A percentile compares a stretch with the other conserved stretches of the same genome.
Conservation (phyloP, 176 grass and related monocot species). For the Lolium multiflorum region DNA sequence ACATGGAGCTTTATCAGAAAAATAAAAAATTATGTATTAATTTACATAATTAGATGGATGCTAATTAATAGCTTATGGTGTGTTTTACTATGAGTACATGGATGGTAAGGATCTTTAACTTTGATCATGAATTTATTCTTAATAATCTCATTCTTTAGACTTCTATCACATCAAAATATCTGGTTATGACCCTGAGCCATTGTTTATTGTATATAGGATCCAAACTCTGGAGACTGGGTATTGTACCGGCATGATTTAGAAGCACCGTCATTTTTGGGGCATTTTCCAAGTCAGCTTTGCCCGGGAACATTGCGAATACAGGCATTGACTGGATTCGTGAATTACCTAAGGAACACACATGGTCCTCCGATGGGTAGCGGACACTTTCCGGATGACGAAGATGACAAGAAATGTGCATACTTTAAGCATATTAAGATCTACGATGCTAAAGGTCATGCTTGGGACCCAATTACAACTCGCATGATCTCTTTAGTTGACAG, state of each 20-base stretch:
- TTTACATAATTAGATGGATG: too few relatives aligned
- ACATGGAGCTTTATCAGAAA: too few relatives aligned
- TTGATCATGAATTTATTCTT: too few relatives aligned
- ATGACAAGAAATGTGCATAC: slow-evolving; percentile 33
- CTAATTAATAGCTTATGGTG: too few relatives aligned
- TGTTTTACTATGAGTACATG: too few relatives aligned
- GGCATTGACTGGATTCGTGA: slow-evolving; percentile 33
- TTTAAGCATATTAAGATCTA: slow-evolving; percentile 37
- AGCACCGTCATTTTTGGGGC: slow-evolving; percentile 21
- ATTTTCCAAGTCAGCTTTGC: slow-evolving; percentile 36
- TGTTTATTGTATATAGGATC: slow-evolving; percentile 31
- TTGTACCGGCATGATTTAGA: slow-evolving; percentile 45
- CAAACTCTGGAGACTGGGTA: slow-evolving; percentile 48
- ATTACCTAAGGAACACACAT: background rate
- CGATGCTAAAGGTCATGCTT: slow-evolving; percentile 12
- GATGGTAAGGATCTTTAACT: too few relatives aligned
- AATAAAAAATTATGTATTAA: too few relatives aligned
- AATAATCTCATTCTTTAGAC: too few relatives aligned
- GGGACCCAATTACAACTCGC: background rate
- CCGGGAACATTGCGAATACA: background rate
- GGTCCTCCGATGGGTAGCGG: slow-evolving; percentile 59
- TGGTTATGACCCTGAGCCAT: background rate
- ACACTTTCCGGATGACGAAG: slow-evolving; percentile 25
- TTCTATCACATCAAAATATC: background rate
- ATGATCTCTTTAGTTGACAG: background rate